These are phyloP conservation scores for Pseudohyphozyma bogoriensis DNA, from an alignment of 768 basidiomycete genomes.

Conservation along the genomic window DNA sequence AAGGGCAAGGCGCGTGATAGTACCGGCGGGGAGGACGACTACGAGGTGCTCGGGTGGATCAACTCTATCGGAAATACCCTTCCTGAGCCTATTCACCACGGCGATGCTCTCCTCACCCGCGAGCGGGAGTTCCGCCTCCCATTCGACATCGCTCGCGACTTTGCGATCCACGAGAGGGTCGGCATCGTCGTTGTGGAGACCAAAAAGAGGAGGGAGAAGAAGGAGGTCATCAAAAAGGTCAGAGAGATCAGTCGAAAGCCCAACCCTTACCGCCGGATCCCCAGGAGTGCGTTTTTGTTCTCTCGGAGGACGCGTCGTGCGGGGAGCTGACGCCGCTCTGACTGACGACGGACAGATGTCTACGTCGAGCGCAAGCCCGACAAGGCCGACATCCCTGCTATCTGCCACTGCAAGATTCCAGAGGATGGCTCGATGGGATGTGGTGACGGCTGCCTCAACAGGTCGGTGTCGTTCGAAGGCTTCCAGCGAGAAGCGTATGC, in stretches of 20 bases:
- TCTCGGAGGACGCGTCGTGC: background rate
- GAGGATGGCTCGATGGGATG: background rate
- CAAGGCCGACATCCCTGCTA: conserved; percentile 4
- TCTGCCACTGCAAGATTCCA: conserved; percentile 15
- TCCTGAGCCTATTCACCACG: conserved; percentile 12
- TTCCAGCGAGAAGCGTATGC: too few species aligned
- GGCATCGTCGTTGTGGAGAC: background rate
- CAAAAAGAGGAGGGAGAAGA: background rate
- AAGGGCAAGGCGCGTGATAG: background rate
- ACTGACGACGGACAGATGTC: too few species aligned
- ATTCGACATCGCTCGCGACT: conserved; percentile 17
- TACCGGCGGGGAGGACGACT: background rate
- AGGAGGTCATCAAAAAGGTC: background rate
- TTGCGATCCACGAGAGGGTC: background rate
- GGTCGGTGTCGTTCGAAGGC: too few species aligned
- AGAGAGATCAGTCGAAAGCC: conserved; percentile 14
- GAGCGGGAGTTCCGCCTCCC: conserved; percentile 11
- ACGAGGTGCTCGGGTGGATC: background rate
- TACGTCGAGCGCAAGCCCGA: conserved; percentile 19
- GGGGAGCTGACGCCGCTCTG: background rate
- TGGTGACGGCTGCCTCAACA: conserved; percentile 16
- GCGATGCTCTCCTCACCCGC: conserved; percentile 3
- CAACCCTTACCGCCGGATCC: conserved; percentile 4
- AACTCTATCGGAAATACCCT: background rate
- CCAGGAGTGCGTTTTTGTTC: conserved; percentile 5